Base-by-base conservation (phyloP, 2,329 filamentous ascomycete genomes). In the Rhynchosporium graminicola region DNA sequence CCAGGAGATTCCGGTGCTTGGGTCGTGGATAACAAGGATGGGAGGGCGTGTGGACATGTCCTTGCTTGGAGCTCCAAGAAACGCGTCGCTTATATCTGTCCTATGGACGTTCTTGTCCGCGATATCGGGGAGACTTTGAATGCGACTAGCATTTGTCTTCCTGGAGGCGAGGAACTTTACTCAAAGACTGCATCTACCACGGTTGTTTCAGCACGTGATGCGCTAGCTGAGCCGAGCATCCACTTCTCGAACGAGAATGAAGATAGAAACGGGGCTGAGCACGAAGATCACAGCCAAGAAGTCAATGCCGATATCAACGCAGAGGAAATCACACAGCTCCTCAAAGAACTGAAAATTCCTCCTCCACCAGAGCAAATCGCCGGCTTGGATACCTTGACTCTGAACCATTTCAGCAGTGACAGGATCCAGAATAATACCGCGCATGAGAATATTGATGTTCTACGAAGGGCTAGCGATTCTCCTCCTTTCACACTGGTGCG, bases 1-100 rank as follows among this genome's bases (percentile, higher is more conserved):
- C 93, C 93, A 2, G 94, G 94, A 20, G 94, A 98, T 74, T 94
- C 89, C 6, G 94, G 94, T 3, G 94, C 94, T 0, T 98, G 94
- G 94, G 86, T 98, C 3, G 87, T 97, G 15, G 90, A 94, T 69
- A 88, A 90, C 62, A 82, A 83, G 5, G 82, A 87, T n/a, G 92
- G 92, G 1, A 84, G 87, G 43, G 86, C 97, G 3, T 95, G 91
- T 69, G 94, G 94, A 0, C 94, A 97, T 71, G 91, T 98, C 0
- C 81, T 98, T 12, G 94, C 94, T 0, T 96, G 90, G 87, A 94
- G 89, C 69, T 84, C 87, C 66, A 86, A 87, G 65, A 94, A 90
- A 72, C 86, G 86, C 47, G 87, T 92, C 4, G 92, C 92, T 0
- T 98, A 97, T 74, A 95, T 98, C 65, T 95, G 92, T 65, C 94